Percentiles rank a stretch among this genome's conserved stretches.
phyloP scores from a whole-genome alignment of 805 yeast genomes.

The Ogataea chonburiensis region DNA sequence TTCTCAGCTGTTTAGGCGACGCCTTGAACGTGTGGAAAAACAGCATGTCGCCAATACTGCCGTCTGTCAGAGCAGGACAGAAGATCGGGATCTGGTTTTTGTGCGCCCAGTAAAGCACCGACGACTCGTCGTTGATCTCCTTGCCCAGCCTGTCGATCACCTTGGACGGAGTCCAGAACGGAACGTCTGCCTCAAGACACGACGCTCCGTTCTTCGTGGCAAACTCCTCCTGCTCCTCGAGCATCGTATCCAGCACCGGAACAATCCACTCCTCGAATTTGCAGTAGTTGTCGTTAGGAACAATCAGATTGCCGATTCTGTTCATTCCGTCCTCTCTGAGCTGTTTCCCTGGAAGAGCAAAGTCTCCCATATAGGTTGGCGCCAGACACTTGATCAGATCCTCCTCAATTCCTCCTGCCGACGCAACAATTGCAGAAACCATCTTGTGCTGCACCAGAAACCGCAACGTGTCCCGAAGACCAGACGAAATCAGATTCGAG shows the following conservation, averaged over 20 bases:
- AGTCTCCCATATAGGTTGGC: conserved; percentile 94
- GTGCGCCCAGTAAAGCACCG: conserved; percentile 97
- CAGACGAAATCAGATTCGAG: conserved; percentile 92
- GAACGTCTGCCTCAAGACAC: conserved; percentile 61
- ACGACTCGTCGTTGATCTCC: conserved; percentile 90
- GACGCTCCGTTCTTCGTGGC: conserved; percentile 53
- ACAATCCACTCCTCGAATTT: conserved; percentile 98
- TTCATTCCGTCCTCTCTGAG: conserved; percentile 95
- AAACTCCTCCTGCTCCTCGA: conserved; percentile 81
- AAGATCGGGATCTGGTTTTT: conserved; percentile 94
- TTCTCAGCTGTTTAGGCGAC: conserved; percentile 82
- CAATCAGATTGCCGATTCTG: conserved; percentile 94
- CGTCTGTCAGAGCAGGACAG: conserved; percentile 98
- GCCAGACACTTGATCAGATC: conserved; percentile 95
- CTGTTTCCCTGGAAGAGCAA: conserved; percentile 72
- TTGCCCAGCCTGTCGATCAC: conserved; percentile 91
- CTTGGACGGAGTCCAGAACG: conserved; percentile 93
- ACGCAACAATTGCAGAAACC: conserved; percentile 93
- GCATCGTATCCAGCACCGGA: conserved; percentile 82
- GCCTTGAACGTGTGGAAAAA: conserved; percentile 97
- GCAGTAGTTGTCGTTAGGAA: conserved; percentile 97
- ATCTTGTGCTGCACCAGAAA: conserved; percentile 89
- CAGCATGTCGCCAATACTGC: conserved; percentile 98
- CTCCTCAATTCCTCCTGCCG: conserved; percentile 98
- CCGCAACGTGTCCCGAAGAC: conserved; percentile 86